A percentile compares a stretch with the other conserved stretches of the same genome.
Evolutionary conservation across 1,284 basidiomycete genomes (phyloP).

Genomic region (Trametes versicolor): DNA sequence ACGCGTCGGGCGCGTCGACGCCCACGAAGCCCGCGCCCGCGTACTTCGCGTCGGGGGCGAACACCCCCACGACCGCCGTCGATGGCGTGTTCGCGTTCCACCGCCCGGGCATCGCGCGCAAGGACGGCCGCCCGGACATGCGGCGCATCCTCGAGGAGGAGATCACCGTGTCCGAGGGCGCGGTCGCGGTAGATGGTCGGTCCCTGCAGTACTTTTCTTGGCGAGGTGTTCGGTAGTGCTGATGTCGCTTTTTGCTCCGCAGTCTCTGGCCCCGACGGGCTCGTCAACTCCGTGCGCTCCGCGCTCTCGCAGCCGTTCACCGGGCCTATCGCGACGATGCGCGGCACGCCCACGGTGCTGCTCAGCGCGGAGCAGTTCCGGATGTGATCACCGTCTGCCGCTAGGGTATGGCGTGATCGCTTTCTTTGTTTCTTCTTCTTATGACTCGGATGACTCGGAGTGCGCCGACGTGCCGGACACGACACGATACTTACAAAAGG

Average conservation of each 20-base stretch:
- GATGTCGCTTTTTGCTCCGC: background rate
- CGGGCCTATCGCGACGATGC: constrained; percentile 32
- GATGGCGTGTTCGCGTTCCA: background rate
- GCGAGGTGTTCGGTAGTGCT: background rate
- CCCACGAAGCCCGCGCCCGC: constrained; percentile 18
- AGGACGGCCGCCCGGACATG: constrained; percentile 32
- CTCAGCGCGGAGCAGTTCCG: constrained; percentile 39
- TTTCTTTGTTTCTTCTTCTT: background rate
- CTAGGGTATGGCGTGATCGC: no score
- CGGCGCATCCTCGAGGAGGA: constrained; percentile 34
- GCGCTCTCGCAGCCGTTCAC: constrained; percentile 36
- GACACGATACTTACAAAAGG: constrained; percentile 1
- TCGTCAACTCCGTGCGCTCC: constrained; percentile 33
- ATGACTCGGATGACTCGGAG: background rate
- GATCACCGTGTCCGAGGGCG: constrained; percentile 31
- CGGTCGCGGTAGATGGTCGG: constrained; percentile 39
- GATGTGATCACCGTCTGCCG: constrained; percentile 21
- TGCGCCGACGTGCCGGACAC: constrained; percentile 3
- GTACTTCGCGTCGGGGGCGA: constrained; percentile 2
- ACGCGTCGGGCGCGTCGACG: constrained; percentile 13
- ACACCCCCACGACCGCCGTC: constrained; percentile 1
- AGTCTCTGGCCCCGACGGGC: constrained; percentile 37
- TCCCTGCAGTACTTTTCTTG: background rate
- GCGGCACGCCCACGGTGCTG: constrained; percentile 36
- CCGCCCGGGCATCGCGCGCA: constrained; percentile 12